Evolutionary conservation across 345 rosid species (phyloP).

Genomic region (Citrus inodora): DNA sequence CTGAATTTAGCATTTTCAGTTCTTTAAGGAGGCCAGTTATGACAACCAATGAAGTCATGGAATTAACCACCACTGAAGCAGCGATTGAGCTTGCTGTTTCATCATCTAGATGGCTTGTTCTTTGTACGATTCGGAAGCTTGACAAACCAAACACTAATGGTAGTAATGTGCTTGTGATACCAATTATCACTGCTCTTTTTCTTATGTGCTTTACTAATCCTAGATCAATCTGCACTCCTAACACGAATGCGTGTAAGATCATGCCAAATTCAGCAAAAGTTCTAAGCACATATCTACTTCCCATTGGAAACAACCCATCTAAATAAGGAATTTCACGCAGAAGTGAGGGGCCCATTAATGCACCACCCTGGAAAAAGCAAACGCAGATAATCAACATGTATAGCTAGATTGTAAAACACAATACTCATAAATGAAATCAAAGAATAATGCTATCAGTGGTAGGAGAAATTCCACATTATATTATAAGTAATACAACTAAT

Average conservation of each 20-base stretch:
- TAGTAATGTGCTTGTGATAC: not conserved
- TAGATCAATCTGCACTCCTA: conserved; percentile 26
- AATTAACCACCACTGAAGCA: not conserved
- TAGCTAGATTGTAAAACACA: too few relatives aligned
- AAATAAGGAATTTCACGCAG: conserved; percentile 1
- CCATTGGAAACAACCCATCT: conserved; percentile 1
- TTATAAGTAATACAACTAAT: too few relatives aligned
- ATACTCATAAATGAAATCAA: too few relatives aligned
- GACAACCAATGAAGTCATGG: conserved; percentile 22
- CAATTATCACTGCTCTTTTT: not conserved
- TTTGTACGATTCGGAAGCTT: not conserved
- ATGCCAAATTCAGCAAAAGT: conserved; percentile 24
- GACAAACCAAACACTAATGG: not conserved
- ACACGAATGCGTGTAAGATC: conserved; percentile 17
- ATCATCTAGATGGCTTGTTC: not conserved
- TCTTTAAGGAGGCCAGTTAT: conserved; percentile 18
- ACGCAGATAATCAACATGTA: not conserved
- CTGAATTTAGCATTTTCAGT: conserved; percentile 26
- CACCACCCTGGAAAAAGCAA: conserved; percentile 23
- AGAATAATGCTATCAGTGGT: too few relatives aligned
- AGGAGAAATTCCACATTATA: too few relatives aligned
- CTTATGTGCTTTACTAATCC: not conserved
- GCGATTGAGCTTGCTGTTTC: not conserved
- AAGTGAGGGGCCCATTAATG: conserved; percentile 30
- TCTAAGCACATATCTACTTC: conserved; percentile 9